Conservation (phyloP, 352 stramenopile genomes). For the Phytophthora fragariaefolia region DNA sequence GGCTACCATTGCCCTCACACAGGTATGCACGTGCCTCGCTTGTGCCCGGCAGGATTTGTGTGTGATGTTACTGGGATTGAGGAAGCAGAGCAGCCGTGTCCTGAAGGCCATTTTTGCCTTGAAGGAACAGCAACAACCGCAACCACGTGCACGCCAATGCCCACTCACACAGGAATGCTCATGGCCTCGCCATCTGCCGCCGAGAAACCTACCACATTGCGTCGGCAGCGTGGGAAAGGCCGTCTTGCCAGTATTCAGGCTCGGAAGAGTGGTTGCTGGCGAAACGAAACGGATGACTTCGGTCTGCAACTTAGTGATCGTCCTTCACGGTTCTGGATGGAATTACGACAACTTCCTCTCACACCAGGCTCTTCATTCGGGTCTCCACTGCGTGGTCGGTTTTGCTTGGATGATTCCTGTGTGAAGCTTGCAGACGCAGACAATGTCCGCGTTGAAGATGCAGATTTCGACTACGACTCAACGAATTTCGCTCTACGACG, state of each 20-base stretch:
- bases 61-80: slow-evolving; percentile 96
- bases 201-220: slow-evolving; percentile 50
- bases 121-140: slow-evolving; percentile 94
- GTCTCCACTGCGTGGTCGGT: slow-evolving; percentile 89
- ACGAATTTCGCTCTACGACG: slow-evolving; percentile 78
- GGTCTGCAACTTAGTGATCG: slow-evolving; percentile 90
- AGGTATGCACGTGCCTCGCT: slow-evolving; percentile 92
- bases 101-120: slow-evolving; percentile 95
- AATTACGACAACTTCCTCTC: slow-evolving; percentile 92
- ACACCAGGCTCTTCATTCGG: slow-evolving; percentile 70
- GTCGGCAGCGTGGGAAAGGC: slow-evolving; percentile 35
- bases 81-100: slow-evolving; percentile 93
- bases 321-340: slow-evolving; percentile 94
- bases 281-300: slow-evolving; percentile 96
- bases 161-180: slow-evolving; percentile 49
- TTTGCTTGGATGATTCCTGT: slow-evolving; percentile 94
- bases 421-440: slow-evolving; percentile 85
- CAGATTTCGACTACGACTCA: slow-evolving; percentile 87
- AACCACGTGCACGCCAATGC: slow-evolving; percentile 80
- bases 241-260: slow-evolving; percentile 59
- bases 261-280: slow-evolving; percentile 91
- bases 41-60: slow-evolving; percentile 95
- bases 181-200: slow-evolving; percentile 38
- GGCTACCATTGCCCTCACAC: slow-evolving; percentile 95
- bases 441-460: slow-evolving; percentile 76